Percentiles rank a stretch among this genome's conserved stretches.
These are phyloP conservation scores for Fusarium acutatum DNA, from an alignment of 2,329 filamentous ascomycete species.

Conservation along the genomic window DNA sequence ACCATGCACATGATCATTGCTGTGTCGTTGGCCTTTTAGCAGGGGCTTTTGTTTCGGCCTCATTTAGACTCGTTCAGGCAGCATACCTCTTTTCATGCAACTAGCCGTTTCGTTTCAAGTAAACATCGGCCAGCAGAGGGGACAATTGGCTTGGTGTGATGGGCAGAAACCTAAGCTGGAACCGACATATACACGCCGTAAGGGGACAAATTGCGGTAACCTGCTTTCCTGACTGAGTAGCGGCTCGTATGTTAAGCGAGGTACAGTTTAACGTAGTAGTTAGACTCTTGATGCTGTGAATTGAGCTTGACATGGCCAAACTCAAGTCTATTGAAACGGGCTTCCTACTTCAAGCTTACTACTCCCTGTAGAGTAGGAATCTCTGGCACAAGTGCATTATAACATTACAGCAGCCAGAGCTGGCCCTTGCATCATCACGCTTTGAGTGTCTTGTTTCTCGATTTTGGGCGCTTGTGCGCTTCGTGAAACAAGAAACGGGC, in stretches of 20 bases:
- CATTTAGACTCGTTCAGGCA: background rate
- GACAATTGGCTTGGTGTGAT: background rate
- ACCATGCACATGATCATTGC: conserved; percentile 5
- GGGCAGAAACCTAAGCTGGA: background rate
- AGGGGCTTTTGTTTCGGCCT: conserved; percentile 26
- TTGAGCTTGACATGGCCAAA: background rate
- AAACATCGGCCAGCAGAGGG: background rate
- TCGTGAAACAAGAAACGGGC: conserved; percentile 35
- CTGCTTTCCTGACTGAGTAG: background rate
- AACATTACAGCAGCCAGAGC: background rate
- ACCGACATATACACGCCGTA: background rate
- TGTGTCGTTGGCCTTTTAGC: background rate
- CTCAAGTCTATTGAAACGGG: background rate
- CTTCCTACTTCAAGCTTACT: background rate
- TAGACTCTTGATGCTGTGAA: background rate
- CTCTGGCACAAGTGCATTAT: background rate
- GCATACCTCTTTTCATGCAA: conserved; percentile 2
- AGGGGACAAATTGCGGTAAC: background rate
- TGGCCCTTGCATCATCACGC: background rate
- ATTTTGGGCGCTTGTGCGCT: conserved; percentile 35
- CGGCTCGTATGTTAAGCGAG: background rate
- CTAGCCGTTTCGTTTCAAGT: conserved; percentile 23
- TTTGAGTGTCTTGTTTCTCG: background rate
- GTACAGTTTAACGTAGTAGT: background rate
- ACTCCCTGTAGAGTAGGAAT: background rate